Base-by-base conservation (phyloP, 176 grass and related monocot genomes). In the Miscanthus lutarioriparius region DNA sequence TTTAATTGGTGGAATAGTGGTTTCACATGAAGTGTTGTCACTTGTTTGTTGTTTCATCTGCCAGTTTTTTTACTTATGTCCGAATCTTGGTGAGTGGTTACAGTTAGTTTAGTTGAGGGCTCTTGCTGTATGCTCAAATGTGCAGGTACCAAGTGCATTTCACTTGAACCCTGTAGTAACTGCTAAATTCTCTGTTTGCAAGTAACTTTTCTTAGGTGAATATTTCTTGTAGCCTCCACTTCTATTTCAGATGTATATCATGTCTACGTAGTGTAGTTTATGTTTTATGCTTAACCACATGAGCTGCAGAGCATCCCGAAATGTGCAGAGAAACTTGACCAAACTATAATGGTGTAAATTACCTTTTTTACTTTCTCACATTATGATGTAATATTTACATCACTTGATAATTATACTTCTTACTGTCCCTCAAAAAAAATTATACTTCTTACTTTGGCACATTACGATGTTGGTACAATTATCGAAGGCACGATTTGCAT, bases 21-120 rank as follows among this genome's bases (percentile, higher is more conserved):
- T 70, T 80, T 67, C 25, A 75, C 66, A 38, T 67, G n/a, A 73
- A 48, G 47, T 80, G 76, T 54, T 54, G 49, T 54, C 49, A 54
- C 49, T 54, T 54, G 15, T 49, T 49, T 49, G 49, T 54, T 54
- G 49, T 54, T 54, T 20, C 17, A 20, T 54, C 49, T 54, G 49
- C 49, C 49, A 54, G 17, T 20, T 54, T 54, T 54, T 54, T 51
- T 49, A 49, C 16, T 16, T 51, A 51, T 51, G 16, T 51, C 48
- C 5, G 47, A 49, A 51, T 51, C 48, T 51, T 54, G 11, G 14
- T 80, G 53, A 72, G 26, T 64, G 84, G 28, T 78, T 25, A 16
- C 15, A 10, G 10, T 49, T 47, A 15, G 47, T 17, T 49, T 51
- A 28, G 27, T 80, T 64, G 27, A 86, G 16, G 9, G 38, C 16